phyloP scores from a whole-genome alignment of 805 yeast genomes.

The Ogataea methylovora region DNA sequence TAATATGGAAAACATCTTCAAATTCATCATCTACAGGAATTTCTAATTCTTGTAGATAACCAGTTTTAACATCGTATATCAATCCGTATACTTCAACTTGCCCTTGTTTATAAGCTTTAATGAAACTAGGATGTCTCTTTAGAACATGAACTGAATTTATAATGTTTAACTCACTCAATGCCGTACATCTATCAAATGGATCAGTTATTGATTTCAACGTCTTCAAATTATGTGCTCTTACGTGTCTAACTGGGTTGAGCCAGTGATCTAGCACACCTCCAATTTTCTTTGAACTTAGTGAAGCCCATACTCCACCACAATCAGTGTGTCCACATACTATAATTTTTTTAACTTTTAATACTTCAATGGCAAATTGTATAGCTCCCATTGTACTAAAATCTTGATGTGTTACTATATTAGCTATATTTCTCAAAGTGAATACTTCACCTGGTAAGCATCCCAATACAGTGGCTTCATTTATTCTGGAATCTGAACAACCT shows the following conservation, averaged over 20 bases:
- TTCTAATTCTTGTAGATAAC: constrained; percentile 39
- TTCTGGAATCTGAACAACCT: constrained; percentile 90
- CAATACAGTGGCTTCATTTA: constrained; percentile 68
- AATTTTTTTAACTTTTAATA: constrained; percentile 70
- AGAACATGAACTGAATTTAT: constrained; percentile 63
- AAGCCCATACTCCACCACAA: constrained; percentile 90
- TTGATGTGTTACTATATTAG: constrained; percentile 63
- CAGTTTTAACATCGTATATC: constrained; percentile 77
- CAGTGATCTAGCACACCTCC: constrained; percentile 70
- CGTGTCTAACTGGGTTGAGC: constrained; percentile 61
- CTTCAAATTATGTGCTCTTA: constrained; percentile 52
- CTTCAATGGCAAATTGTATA: constrained; percentile 82
- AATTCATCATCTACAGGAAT: constrained; percentile 13
- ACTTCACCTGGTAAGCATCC: constrained; percentile 86
- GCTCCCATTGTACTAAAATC: constrained; percentile 75
- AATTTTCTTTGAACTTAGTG: constrained; percentile 53
- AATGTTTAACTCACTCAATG: constrained; percentile 71
- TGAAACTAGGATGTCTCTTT: constrained; percentile 57
- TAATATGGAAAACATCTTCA: constrained; percentile 9
- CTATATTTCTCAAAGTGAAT: constrained; percentile 83
- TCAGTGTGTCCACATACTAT: constrained; percentile 92
- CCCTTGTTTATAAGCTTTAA: constrained; percentile 52
- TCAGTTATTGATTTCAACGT: constrained; percentile 43
- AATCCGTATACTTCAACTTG: constrained; percentile 76
- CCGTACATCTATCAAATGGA: constrained; percentile 46